phyloP scores from a whole-genome alignment of 345 rosid genomes.

The Populus deltoides region DNA sequence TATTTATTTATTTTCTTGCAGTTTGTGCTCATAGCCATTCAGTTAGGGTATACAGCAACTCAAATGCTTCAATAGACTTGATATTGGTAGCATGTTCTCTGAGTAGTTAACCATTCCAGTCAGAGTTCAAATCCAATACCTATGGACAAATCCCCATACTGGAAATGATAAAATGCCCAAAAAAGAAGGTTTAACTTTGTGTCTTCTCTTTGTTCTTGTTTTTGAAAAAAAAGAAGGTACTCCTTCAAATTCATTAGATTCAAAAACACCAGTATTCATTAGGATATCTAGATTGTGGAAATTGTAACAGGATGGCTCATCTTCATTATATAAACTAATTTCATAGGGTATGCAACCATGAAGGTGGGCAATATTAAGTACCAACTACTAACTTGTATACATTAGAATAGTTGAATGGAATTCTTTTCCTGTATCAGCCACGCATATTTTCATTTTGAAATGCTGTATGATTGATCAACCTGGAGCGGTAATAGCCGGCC shows the following conservation, averaged over 20 bases:
- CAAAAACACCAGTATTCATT: not conserved
- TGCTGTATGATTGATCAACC: not conserved
- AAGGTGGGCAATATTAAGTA: not conserved
- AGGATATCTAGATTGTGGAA: not conserved
- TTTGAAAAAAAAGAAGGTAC: not conserved
- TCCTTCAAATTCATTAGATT: not conserved
- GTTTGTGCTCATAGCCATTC: not conserved
- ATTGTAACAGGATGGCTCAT: not conserved
- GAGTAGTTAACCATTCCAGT: not conserved
- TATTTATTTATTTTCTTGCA: too few species aligned
- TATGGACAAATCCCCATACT: not conserved
- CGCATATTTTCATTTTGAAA: not conserved
- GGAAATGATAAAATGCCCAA: not conserved
- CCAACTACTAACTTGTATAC: not conserved
- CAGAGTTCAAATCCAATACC: not conserved
- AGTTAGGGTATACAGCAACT: not conserved
- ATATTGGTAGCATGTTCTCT: not conserved
- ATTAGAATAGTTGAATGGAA: not conserved
- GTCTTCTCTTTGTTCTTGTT: not conserved
- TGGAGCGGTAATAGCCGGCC: not conserved
- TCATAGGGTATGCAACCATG: not conserved
- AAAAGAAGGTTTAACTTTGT: not conserved
- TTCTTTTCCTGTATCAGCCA: not conserved
- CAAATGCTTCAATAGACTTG: not conserved
- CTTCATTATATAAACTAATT: not conserved